Percentiles rank a stretch among this genome's conserved stretches.
Conservation (phyloP, 306 rosid genomes). For the Sesbania bispinosa region DNA sequence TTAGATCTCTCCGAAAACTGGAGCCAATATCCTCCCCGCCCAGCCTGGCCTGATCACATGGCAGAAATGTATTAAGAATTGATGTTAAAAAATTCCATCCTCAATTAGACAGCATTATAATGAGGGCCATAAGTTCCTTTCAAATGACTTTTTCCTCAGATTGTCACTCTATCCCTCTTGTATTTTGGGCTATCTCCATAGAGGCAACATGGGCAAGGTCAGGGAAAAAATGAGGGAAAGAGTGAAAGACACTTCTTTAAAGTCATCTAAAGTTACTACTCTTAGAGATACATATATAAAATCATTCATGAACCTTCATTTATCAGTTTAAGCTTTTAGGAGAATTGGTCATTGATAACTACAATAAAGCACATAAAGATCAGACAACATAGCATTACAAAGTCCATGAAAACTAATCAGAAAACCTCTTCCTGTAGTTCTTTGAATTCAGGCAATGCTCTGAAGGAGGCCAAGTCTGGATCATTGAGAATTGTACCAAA, state of each 20-base stretch:
- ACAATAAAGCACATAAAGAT: not conserved
- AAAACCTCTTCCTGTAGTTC: conserved; percentile 93
- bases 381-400: not conserved
- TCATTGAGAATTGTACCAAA: conserved; percentile 93
- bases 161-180: not conserved
- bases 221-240: not conserved
- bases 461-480: conserved; percentile 95
- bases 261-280: not conserved
- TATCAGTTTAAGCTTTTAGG: not conserved
- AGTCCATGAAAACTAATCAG: conserved; percentile 18
- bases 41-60: conserved; percentile 65
- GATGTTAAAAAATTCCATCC: not conserved
- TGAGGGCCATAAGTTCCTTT: conserved; percentile 4
- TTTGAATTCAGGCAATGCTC: conserved; percentile 92
- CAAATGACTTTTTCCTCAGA: not conserved
- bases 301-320: not conserved
- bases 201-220: not conserved
- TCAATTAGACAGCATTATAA: conserved; percentile 3
- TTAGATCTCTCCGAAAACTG: conserved; percentile 92
- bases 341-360: not conserved
- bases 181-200: not conserved
- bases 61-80: not conserved
- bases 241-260: too few species aligned
- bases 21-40: conserved; percentile 98
- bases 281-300: not conserved